Percentiles rank a stretch among this genome's conserved stretches.
Evolutionary conservation across 2,329 filamentous ascomycete genomes (phyloP).

Genomic region (Eurotiales sp.): DNA sequence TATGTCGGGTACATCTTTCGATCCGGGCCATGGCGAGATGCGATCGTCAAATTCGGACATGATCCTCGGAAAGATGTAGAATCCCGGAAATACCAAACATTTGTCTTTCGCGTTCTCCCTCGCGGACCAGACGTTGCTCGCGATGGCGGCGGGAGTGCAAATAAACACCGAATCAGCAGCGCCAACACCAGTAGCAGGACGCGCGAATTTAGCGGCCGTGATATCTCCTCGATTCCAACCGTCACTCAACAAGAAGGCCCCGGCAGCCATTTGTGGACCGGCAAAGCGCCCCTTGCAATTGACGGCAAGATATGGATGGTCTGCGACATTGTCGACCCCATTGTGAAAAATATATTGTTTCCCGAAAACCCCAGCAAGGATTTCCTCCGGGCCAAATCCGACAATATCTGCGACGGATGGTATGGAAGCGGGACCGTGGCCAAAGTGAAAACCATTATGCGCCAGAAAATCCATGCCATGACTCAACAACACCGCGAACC

Average conservation of each 20-base stretch:
- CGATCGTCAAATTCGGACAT: constrained; percentile 77
- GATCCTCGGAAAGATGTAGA: constrained; percentile 76
- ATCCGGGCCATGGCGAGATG: constrained; percentile 86
- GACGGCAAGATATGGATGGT: constrained; percentile 94
- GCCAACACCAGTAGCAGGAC: constrained; percentile 10
- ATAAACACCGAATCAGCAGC: constrained; percentile 21
- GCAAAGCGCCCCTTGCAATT: constrained; percentile 61
- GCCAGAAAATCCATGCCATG: constrained; percentile 72
- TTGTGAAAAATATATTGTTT: constrained; percentile 64
- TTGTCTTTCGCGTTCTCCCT: constrained; percentile 71
- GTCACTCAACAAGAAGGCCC: constrained; percentile 10
- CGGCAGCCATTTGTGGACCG: constrained; percentile 72
- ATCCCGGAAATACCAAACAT: constrained; percentile 80
- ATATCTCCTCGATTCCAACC: constrained; percentile 13
- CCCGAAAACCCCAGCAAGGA: constrained; percentile 50
- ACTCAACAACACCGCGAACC: constrained; percentile 36
- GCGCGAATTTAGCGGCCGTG: constrained; percentile 12
- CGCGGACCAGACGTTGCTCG: constrained; percentile 30
- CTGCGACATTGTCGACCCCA: constrained; percentile 82
- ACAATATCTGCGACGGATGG: constrained; percentile 70
- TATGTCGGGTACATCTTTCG: constrained; percentile 91
- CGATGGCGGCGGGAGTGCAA: constrained; percentile 27
- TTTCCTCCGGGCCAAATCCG: constrained; percentile 56
- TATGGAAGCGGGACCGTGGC: constrained; percentile 76
- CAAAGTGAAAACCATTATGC: constrained; percentile 83